Base-by-base conservation (phyloP, 805 yeast genomes). In the Torulaspora microellipsoides region DNA sequence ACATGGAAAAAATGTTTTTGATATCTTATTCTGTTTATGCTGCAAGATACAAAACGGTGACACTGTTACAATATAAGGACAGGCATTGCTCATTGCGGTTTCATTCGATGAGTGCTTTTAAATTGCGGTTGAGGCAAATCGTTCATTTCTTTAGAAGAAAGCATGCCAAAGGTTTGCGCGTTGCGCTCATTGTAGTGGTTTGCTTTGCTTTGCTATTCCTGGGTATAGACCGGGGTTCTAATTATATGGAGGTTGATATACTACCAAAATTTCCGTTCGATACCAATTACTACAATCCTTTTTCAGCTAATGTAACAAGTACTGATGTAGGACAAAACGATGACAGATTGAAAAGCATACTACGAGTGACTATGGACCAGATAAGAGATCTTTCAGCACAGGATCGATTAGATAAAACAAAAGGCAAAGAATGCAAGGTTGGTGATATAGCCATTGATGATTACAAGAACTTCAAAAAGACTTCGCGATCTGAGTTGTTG, bases 381-480 rank as follows among this genome's bases (percentile, higher is more conserved):
- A 40, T 53, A 8, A 45, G 48, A 23, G 40, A 40, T 13, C 32
- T 41, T 28, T 51, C 56, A 10, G 48, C 53, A 8, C 37, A 42
- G 8, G 53, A 44, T 12, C 27, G 37, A 15, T 33, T 53, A 10
- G 55, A 51, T 35, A 39, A 17, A 13, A 43, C 41, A 8, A 45
- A 34, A 25, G 43, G 45, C 12, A 31, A 32, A 12, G 47, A 45
- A 3, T 53, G 56, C 34, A 35, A 38, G 3, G 31, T 46, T 17
- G 45, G 46, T 7, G 56, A 53, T 36, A 31, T 48, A 5, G 42
- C 36, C 1, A 40, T 40, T 10, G 42, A 34, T 6, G 44, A 45
- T 37, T 28, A 35, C 8, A 30, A 45, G 6, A 27, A 47, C 14
- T 45, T 45, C 32, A 28, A 42, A 23, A 48, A 36, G 25, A 23